These are phyloP conservation scores for Fusarium multiceps DNA, from an alignment of 2,329 filamentous ascomycete species.

Conservation along the genomic window DNA sequence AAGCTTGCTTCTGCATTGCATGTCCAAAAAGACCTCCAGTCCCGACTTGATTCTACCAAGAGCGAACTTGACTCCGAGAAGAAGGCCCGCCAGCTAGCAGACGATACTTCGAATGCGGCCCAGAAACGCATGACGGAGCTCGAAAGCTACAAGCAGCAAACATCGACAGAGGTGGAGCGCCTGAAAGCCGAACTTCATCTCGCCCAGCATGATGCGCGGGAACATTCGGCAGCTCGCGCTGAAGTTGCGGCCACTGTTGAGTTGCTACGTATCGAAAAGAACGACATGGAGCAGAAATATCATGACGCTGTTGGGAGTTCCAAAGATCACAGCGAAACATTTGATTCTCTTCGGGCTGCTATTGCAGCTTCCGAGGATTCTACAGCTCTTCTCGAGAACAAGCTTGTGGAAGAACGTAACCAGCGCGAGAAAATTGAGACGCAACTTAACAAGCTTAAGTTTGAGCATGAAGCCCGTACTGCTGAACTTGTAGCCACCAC, in stretches of 20 bases:
- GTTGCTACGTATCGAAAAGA: conserved; percentile 86
- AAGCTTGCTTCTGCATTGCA: conserved; percentile 86
- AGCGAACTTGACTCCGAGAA: conserved; percentile 84
- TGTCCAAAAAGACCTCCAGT: conserved; percentile 82
- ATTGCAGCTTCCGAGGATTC: conserved; percentile 84
- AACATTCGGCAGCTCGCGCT: conserved; percentile 80
- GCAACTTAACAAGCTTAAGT: conserved; percentile 79
- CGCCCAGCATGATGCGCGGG: conserved; percentile 79
- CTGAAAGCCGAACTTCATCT: conserved; percentile 87
- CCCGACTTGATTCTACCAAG: conserved; percentile 75
- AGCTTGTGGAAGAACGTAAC: conserved; percentile 84
- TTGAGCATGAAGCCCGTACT: conserved; percentile 84
- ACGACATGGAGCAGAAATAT: conserved; percentile 76
- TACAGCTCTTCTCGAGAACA: conserved; percentile 78
- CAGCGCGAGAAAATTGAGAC: conserved; percentile 79
- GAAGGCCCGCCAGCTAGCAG: conserved; percentile 82
- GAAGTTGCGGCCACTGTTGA: conserved; percentile 81
- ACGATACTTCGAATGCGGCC: conserved; percentile 85
- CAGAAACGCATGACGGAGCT: conserved; percentile 86
- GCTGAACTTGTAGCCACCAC: conserved; percentile 80
- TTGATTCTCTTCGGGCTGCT: conserved; percentile 80
- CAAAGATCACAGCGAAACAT: conserved; percentile 75
- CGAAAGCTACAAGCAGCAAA: conserved; percentile 84
- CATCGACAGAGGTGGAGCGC: conserved; percentile 84
- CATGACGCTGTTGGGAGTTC: conserved; percentile 74